phyloP scores from a whole-genome alignment of 139 green algal species.

The Coelastrella sp. region DNA sequence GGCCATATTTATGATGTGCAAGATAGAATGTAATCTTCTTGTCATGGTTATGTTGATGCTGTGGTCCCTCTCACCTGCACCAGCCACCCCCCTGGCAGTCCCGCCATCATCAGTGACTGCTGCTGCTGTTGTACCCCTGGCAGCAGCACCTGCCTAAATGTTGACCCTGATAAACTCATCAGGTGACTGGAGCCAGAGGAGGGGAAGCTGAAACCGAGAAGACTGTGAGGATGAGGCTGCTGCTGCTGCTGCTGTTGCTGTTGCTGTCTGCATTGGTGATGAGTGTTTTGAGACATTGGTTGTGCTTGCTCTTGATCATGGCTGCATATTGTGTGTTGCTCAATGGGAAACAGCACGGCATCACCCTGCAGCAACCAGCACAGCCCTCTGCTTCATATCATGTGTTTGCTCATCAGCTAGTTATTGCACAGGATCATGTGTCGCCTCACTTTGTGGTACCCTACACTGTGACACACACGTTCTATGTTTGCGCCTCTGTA shows the following conservation, averaged over 20 bases:
- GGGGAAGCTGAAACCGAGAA: conserved; percentile 38
- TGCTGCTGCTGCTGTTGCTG: not conserved
- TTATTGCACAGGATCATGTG: not conserved
- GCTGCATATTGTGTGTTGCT: not conserved
- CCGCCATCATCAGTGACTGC: conserved; percentile 54
- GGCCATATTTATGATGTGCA: too few relatives aligned
- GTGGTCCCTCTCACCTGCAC: conserved; percentile 55
- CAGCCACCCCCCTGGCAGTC: conserved; percentile 33
- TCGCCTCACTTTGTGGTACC: not conserved
- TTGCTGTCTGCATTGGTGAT: not conserved
- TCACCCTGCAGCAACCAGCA: conserved; percentile 32
- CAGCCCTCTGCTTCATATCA: not conserved
- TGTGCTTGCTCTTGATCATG: not conserved
- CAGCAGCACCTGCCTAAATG: conserved; percentile 47
- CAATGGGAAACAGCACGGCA: conserved; percentile 33
- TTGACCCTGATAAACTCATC: conserved; percentile 9
- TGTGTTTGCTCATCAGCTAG: not conserved
- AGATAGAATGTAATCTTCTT: too few relatives aligned
- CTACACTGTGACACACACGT: too few relatives aligned
- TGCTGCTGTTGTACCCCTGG: conserved; percentile 32
- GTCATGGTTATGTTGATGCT: too few relatives aligned
- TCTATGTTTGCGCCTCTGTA: too few relatives aligned
- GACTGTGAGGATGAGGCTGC: not conserved
- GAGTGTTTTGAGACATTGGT: too few relatives aligned
- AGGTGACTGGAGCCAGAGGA: conserved; percentile 25